Percentiles rank a stretch among this genome's conserved stretches.
Evolutionary conservation across 2,329 filamentous ascomycete species (phyloP).

Genomic region (Simplicillium sp.): DNA sequence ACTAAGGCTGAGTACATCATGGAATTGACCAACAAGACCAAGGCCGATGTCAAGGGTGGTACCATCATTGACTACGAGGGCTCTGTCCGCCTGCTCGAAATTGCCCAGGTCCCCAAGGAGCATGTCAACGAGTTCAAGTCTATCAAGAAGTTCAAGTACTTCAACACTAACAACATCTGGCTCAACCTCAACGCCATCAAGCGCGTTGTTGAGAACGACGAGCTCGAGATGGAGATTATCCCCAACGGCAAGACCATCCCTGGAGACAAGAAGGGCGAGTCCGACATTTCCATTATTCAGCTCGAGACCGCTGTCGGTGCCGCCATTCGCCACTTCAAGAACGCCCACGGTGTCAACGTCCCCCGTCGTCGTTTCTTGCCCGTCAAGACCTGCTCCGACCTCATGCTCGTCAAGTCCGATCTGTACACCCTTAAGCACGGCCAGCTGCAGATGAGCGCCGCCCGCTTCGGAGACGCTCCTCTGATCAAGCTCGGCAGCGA

Average conservation of each 20-base stretch:
- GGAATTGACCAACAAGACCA: conserved; percentile 99
- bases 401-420: conserved; percentile 99
- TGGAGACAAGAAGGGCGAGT: conserved; percentile 99
- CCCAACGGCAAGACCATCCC: conserved; percentile 98
- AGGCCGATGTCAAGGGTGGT: conserved; percentile 99
- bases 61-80: conserved; percentile 99
- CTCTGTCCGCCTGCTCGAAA: conserved; percentile 91
- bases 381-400: conserved; percentile 98
- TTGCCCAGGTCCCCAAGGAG: conserved; percentile 98
- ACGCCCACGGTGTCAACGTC: conserved; percentile 98
- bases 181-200: conserved; percentile 96
- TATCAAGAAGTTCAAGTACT: conserved; percentile 99
- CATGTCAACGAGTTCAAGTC: conserved; percentile 99
- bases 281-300: conserved; percentile 93
- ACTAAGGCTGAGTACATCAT: conserved; percentile 97
- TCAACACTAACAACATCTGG: conserved; percentile 99
- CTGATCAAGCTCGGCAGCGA: conserved; percentile 97
- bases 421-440: conserved; percentile 98
- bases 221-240: conserved; percentile 99
- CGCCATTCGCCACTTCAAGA: conserved; percentile 97
- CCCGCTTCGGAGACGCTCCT: conserved; percentile 90
- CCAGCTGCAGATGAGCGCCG: conserved; percentile 92
- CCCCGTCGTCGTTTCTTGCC: conserved; percentile 96
- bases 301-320: conserved; percentile 98
- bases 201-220: conserved; percentile 96